These are phyloP conservation scores for Lactuca saligna DNA, from an alignment of 129 eudicot genomes.

Conservation along the genomic window DNA sequence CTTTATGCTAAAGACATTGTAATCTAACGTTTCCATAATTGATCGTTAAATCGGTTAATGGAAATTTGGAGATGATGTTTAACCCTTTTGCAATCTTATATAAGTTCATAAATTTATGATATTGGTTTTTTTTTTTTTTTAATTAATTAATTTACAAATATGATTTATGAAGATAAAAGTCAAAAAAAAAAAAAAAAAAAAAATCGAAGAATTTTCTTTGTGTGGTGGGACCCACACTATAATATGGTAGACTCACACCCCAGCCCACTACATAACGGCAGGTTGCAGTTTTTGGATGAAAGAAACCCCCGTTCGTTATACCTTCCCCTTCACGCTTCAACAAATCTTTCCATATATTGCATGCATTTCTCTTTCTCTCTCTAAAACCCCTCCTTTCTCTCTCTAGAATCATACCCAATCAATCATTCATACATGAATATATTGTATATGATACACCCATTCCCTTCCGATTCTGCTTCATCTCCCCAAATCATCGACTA, in stretches of 20 bases:
- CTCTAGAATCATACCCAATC: neutral
- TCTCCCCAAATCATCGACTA: neutral
- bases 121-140: too few relatives aligned
- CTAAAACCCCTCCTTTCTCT: neutral
- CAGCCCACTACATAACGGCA: conserved; percentile 33
- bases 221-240: conserved; percentile 16
- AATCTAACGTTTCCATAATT: too few relatives aligned
- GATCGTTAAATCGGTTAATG: too few relatives aligned
- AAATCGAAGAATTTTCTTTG: neutral
- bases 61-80: too few relatives aligned
- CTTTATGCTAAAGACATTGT: too few relatives aligned
- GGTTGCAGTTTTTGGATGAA: conserved; percentile 31
- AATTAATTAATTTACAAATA: too few relatives aligned
- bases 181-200: too few relatives aligned
- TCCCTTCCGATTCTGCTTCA: neutral
- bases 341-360: conserved; percentile 53
- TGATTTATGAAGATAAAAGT: too few relatives aligned
- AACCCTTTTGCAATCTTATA: too few relatives aligned
- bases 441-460: neutral
- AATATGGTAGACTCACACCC: neutral
- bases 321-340: conserved; percentile 41
- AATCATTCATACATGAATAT: neutral
- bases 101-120: too few relatives aligned
- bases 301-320: conserved; percentile 16
- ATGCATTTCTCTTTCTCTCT: conserved; percentile 33